Conservation (phyloP, 1,139 yeast species). For the Diutina sp. region DNA sequence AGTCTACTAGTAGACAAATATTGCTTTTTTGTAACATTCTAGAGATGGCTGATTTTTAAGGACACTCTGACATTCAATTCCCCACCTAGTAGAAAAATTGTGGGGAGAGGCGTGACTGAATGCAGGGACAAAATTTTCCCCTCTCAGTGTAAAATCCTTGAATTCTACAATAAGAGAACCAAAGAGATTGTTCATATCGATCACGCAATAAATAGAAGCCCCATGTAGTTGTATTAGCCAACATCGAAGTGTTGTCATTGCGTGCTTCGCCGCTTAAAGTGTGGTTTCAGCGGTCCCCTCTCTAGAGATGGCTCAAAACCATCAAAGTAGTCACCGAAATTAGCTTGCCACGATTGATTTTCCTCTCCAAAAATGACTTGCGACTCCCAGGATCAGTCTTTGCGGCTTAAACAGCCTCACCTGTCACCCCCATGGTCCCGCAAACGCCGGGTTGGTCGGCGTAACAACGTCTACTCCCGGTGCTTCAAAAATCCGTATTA, state of each 20-base stretch:
- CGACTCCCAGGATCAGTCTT: background rate
- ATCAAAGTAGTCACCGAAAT: background rate
- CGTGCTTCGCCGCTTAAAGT: background rate
- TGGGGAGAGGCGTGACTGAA: background rate
- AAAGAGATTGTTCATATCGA: background rate
- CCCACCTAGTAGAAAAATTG: background rate
- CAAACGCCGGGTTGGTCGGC: background rate
- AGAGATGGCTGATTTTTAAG: background rate
- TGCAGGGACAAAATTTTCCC: background rate
- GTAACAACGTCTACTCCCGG: background rate
- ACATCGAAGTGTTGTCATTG: background rate
- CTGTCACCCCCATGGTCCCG: background rate
- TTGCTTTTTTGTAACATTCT: background rate
- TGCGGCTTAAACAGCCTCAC: background rate
- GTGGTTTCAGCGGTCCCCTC: background rate
- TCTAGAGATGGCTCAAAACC: background rate
- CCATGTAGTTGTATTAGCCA: background rate
- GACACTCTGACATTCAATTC: background rate
- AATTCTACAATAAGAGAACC: background rate
- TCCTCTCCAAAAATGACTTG: background rate
- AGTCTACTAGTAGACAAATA: no score
- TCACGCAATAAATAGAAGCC: background rate
- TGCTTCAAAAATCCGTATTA: slow-evolving; percentile 1
- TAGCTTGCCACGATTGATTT: background rate
- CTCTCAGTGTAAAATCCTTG: background rate